A percentile compares a stretch with the other conserved stretches of the same genome.
phyloP scores from a whole-genome alignment of 176 grass and related monocot genomes.

The Phoenix roebelenii region DNA sequence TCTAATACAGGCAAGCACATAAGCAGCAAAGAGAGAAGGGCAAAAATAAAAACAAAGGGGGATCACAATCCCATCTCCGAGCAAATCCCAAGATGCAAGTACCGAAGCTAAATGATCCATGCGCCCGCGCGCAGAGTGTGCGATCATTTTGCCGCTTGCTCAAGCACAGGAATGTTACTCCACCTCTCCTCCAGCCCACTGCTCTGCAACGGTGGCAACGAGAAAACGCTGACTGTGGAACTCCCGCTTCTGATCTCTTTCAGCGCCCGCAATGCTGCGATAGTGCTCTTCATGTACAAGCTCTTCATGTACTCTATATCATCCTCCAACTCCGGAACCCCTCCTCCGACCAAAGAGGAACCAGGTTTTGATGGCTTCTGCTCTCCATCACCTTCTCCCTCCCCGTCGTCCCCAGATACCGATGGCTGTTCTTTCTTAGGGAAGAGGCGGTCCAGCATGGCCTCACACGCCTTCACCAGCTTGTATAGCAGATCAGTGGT shows the following conservation, averaged over 20 bases:
- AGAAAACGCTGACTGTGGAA: slow-evolving; percentile 73
- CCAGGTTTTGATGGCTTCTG: slow-evolving; percentile 28
- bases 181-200: slow-evolving; percentile 28
- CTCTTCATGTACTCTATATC: slow-evolving; percentile 25
- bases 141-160: slow-evolving; percentile 2
- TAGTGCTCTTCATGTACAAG: slow-evolving; percentile 56
- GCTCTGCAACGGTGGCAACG: slow-evolving; percentile 60
- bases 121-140: background rate
- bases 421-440: slow-evolving; percentile 37
- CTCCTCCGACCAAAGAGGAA: background rate
- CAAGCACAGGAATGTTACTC: slow-evolving; percentile 1
- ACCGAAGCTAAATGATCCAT: no score
- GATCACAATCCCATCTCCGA: no score
- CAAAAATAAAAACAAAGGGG: no score
- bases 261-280: slow-evolving; percentile 73
- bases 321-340: slow-evolving; percentile 20
- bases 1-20: no score
- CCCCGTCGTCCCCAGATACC: slow-evolving; percentile 30
- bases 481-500: slow-evolving; percentile 77
- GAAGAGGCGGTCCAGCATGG: slow-evolving; percentile 71
- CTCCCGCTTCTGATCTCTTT: slow-evolving; percentile 80
- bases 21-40: no score
- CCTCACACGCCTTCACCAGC: slow-evolving; percentile 84
- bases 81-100: no score
- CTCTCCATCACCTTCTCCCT: slow-evolving; percentile 27